Evolutionary conservation across 768 basidiomycete genomes (phyloP), one percentile per base, ranked within the genome.

Genomic region (Vishniacozyma victoriae): DNA sequence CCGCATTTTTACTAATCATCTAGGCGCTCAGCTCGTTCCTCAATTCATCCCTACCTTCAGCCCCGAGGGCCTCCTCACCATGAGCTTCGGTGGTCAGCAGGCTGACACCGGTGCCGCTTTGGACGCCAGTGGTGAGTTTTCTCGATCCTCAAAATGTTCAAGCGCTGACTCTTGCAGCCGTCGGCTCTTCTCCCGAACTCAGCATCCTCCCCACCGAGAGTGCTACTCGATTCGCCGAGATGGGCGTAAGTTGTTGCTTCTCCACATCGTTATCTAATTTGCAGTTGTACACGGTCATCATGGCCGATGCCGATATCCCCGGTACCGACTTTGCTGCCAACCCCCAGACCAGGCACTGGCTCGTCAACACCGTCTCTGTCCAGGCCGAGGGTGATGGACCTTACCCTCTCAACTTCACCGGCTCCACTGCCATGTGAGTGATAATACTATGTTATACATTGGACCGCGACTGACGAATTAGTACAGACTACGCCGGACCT

Each of bases 251-350:
- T 54, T 18, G 4, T 40, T 26, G 5, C 47, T 43, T 23, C 41
- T 33, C 29, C 7, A 11, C 42, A 14, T 15, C 25, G 14, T 27
- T 35, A 24, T n/a, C 49, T 27, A 24, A 35, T 23, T 22, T 14
- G 12, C 49, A 63, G 57, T 44, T 71, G 35, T 86, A 77, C 72
- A 86, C 86, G 20, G 65, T 88, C 27, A 75, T 79, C 43, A 85
- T 90, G 85, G 78, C 81, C 24, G 87, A 90, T 59, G 84, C 85
- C 12, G 81, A 80, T 50, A 64, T 78, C 19, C 82, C 83, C 29
- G 85, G 86, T 31, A 73, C 78, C 40, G 76, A 83, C 55, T 73
- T 80, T 45, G 69, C 76, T 29, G 71, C 74, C 41, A 53, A 49
- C 23, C 37, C 50, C 6, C 58, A 69, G 56, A 86, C 80, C 41